phyloP scores from a whole-genome alignment of 768 basidiomycete species.

The Mycena galopus region DNA sequence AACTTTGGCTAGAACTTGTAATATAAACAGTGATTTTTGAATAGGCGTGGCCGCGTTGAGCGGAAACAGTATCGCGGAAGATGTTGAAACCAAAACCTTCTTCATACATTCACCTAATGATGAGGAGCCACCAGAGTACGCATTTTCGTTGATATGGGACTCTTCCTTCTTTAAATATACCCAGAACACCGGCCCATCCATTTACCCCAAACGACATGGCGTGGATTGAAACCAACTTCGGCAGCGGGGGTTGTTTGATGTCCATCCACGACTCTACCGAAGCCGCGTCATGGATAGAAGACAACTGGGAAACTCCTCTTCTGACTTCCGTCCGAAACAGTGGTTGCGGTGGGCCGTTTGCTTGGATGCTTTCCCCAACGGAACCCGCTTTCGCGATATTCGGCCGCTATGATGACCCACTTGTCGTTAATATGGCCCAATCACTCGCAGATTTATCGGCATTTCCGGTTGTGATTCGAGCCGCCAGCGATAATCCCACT shows the following conservation, averaged over 20 bases:
- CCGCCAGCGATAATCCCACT: neutral
- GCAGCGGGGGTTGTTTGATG: neutral
- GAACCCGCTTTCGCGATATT: neutral
- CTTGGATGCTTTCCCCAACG: slow-evolving; percentile 3
- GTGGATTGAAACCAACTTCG: neutral
- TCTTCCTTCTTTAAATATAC: neutral
- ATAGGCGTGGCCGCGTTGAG: too few relatives aligned
- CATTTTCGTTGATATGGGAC: neutral
- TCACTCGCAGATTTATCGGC: slow-evolving; percentile 3
- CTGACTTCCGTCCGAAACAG: neutral
- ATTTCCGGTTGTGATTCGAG: slow-evolving; percentile 6
- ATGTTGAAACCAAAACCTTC: neutral
- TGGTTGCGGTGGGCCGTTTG: slow-evolving; percentile 3
- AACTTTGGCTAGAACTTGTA: too few relatives aligned
- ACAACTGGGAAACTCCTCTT: neutral
- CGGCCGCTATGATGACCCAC: neutral
- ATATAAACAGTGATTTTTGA: too few relatives aligned
- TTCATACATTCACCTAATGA: neutral
- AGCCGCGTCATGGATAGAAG: slow-evolving; percentile 5
- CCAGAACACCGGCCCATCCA: neutral
- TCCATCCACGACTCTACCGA: neutral
- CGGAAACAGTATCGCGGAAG: too few relatives aligned
- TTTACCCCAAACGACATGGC: neutral
- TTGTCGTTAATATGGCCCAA: neutral
- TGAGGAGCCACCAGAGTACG: neutral